A percentile compares a stretch with the other conserved stretches of the same genome.
Evolutionary conservation across 202 grass and related monocot species (phyloP).

Genomic region (Schoenoplectus tabernaemontani): DNA sequence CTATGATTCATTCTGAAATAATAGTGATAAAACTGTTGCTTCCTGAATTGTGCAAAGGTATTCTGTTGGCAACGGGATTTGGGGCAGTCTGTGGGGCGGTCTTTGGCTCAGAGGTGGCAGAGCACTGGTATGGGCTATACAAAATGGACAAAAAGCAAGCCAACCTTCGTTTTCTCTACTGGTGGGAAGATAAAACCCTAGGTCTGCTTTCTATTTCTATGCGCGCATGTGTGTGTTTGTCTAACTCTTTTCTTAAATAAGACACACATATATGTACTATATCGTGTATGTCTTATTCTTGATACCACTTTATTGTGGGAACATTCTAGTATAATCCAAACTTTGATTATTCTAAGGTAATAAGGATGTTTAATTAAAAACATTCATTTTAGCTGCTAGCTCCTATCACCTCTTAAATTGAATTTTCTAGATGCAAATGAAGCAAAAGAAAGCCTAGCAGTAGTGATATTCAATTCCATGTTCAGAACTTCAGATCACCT

Average conservation of each 20-base stretch:
- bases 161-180: constrained; percentile 96
- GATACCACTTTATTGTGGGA: not conserved
- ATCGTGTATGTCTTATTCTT: not conserved
- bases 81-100: constrained; percentile 68
- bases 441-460: not conserved
- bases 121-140: constrained; percentile 85
- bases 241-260: not conserved
- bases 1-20: not conserved
- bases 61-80: constrained; percentile 70
- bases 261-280: not conserved
- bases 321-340: not conserved
- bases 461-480: no score
- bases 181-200: constrained; percentile 99
- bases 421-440: not conserved
- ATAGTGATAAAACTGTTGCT: not conserved
- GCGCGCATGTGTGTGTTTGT: no score
- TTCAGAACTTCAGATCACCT: no score
- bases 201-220: constrained; percentile 28
- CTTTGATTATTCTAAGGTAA: not conserved
- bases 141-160: constrained; percentile 81
- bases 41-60: constrained; percentile 33
- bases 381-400: not conserved
- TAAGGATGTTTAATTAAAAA: not conserved
- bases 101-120: constrained; percentile 75
- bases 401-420: not conserved